Base-by-base conservation (phyloP, 805 yeast species). In the Cyberlindnera veronae region DNA sequence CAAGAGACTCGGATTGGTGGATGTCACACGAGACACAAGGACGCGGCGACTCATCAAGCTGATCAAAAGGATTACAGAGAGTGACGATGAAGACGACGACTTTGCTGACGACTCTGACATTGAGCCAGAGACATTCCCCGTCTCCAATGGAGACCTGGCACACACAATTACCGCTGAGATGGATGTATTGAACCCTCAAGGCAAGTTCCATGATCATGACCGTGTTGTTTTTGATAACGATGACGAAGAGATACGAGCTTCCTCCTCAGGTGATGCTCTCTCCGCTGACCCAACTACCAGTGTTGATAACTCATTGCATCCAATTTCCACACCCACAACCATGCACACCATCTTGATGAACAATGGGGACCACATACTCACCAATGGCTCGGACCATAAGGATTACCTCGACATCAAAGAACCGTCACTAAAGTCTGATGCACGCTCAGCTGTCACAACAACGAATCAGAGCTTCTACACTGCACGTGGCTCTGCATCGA, bases 381-480 rank as follows among this genome's bases (percentile, higher is more conserved):
- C 28, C 6, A 13, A 24, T 7, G 24, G 24, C n/a, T n/a, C n/a
- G n/a, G n/a, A n/a, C n/a, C n/a, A n/a, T n/a, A n/a, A n/a, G n/a
- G n/a, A n/a, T n/a, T n/a, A n/a, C n/a, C n/a, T n/a, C n/a, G n/a
- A n/a, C n/a, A n/a, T n/a, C n/a, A n/a, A n/a, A n/a, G n/a, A n/a
- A n/a, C n/a, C n/a, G n/a, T n/a, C n/a, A n/a, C n/a, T n/a, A n/a
- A n/a, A n/a, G n/a, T n/a, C n/a, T n/a, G n/a, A n/a, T 34, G 6
- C 28, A 34, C 32, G 17, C 14, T 15, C 21, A 17, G 18, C 34
- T n/a, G 16, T 28, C n/a, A 18, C 44, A 7, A 36, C 39, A 6
- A 31, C 33, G 8, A 21, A 36, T 23, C 32, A 34, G 24, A 37
- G 36, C 29, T 41, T 41, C 33, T 37, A 41, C 32, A 36, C 45